Evolutionary conservation across 2,329 filamentous ascomycete genomes (phyloP), one percentile per base, ranked within the genome.

Genomic region (Balansia obtecta): DNA sequence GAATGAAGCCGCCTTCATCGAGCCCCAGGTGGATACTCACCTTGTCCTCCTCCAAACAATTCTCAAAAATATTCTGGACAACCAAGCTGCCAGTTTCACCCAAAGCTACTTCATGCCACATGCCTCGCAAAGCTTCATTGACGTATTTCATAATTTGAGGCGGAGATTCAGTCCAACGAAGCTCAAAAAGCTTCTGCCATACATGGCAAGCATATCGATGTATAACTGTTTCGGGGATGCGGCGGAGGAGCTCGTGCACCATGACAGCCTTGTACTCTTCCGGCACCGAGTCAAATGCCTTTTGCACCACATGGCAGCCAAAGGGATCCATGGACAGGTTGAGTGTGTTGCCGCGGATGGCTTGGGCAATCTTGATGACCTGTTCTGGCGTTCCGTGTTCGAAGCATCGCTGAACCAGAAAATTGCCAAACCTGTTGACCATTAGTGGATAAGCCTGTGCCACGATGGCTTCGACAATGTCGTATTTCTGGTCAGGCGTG

Each of bases 61-160:
- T 98, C 72, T 98, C 93, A 66, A 98, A 98, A 63, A 98, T 98
- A 66, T 98, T 98, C 69, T 98, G 93, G 46, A 98, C 94, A 44
- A 98, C 93, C 59, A 98, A 76, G 66, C 93, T 98, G 53, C 93
- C 93, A 11, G 94, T 98, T 73, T 98, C 93, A 37, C 93, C 93
- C 48, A 97, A 74, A 20, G 94, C 94, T 55, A 98, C 93, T 63
- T 98, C 91, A 63, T 97, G 90, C 93, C 93, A 98, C 89, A 97
- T 97, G 53, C 91, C 91, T 52, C 82, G 80, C 50, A 98, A 78
- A 53, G 93, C 86, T 59, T 97, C 89, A 62, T 98, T 98, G 69
- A 98, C 94, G 61, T 88, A 95, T 61, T 86, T 87, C 93, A 98
- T 98, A 69, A 98, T 95, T 68, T 96, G 90, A 22, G 93, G 93